phyloP scores from a whole-genome alignment of 306 rosid genomes.

The Erythrophleum fordii region DNA sequence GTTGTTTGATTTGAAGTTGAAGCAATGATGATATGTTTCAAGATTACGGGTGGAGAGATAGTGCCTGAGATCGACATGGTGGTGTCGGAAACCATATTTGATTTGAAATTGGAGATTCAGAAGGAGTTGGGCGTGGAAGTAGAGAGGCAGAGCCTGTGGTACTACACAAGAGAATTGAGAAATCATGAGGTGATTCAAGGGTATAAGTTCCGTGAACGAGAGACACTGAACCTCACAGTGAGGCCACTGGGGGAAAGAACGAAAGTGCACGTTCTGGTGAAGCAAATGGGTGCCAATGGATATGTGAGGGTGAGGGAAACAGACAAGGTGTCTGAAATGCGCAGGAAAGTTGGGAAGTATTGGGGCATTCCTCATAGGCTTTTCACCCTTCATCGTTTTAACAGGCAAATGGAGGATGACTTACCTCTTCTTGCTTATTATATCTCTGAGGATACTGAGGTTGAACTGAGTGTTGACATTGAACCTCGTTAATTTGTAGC shows the following conservation, averaged over 20 bases:
- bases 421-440: constrained; percentile 27
- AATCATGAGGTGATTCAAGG: not conserved
- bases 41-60: constrained; percentile 37
- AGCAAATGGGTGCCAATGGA: not conserved
- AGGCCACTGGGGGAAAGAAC: not conserved
- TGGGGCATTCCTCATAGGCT: constrained; percentile 35
- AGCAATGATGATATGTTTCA: not conserved
- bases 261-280: constrained; percentile 37
- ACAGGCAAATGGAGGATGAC: not conserved
- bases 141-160: constrained; percentile 41
- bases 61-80: constrained; percentile 35
- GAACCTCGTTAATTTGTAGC: constrained; percentile 22
- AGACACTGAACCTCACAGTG: constrained; percentile 30
- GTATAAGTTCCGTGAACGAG: not conserved
- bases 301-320: constrained; percentile 45
- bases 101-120: constrained; percentile 41
- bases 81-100: not conserved
- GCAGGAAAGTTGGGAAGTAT: constrained; percentile 29
- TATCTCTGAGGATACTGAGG: constrained; percentile 18
- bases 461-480: not conserved
- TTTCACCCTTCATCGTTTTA: not conserved
- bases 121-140: constrained; percentile 12
- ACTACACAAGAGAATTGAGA: not conserved
- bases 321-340: constrained; percentile 32
- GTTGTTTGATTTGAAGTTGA: not conserved